These are phyloP conservation scores for Xerocomus brunneocitrinus DNA, from an alignment of 768 basidiomycete species.

Conservation along the genomic window DNA sequence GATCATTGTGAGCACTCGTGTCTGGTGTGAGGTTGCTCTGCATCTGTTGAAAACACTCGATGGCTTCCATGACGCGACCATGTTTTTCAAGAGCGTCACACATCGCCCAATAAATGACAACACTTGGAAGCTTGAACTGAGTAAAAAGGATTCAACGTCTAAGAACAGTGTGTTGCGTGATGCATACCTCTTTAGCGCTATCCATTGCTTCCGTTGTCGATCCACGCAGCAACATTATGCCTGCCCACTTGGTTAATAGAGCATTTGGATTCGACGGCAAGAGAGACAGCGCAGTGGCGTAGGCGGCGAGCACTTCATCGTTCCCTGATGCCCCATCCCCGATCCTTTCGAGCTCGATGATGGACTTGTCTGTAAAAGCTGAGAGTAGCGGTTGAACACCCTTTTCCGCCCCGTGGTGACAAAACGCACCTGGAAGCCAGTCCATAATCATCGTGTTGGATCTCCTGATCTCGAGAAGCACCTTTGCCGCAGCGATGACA, in stretches of 20 bases:
- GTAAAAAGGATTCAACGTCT: too few relatives aligned
- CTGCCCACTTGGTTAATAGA: not conserved
- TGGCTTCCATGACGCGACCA: too few relatives aligned
- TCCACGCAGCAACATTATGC: not conserved
- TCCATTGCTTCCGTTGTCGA: not conserved
- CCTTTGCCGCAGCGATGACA: not conserved
- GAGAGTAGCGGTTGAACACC: not conserved
- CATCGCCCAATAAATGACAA: too few relatives aligned
- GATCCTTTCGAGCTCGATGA: not conserved
- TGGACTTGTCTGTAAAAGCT: not conserved
- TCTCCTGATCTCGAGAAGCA: not conserved
- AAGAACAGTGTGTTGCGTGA: too few relatives aligned
- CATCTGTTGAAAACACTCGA: too few relatives aligned
- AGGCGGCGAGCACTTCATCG: not conserved
- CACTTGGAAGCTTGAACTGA: too few relatives aligned
- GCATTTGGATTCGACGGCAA: not conserved
- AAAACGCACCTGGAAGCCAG: constrained; percentile 3
- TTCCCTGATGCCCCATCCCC: not conserved
- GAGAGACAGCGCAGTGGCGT: not conserved
- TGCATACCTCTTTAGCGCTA: too few relatives aligned
- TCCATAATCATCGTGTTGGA: not conserved
- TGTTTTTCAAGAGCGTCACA: too few relatives aligned
- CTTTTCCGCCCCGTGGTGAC: not conserved
- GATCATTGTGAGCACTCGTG: too few relatives aligned
- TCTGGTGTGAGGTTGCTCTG: too few relatives aligned